Percentiles rank a stretch among this genome's conserved stretches.
Evolutionary conservation across 176 grass and related monocot genomes (phyloP).

Genomic region (Stipa capillata): DNA sequence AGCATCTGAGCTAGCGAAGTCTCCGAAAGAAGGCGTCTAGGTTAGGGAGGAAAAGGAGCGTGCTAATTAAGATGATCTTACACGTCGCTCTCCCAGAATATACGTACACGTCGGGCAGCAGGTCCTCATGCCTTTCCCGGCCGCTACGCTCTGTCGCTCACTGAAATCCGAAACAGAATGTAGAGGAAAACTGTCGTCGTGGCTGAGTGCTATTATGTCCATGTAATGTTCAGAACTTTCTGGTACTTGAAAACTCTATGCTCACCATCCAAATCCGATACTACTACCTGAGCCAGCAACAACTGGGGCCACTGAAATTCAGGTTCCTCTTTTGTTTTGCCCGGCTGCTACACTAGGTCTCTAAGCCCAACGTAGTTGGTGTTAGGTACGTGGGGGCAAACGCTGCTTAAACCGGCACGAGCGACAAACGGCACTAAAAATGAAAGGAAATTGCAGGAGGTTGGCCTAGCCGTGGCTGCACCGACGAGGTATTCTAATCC

Average conservation of each 20-base stretch:
- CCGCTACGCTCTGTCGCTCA: neutral
- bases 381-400: neutral
- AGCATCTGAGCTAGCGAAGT: neutral
- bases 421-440: neutral
- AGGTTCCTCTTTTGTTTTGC: neutral
- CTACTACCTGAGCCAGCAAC: neutral
- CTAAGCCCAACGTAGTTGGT: neutral
- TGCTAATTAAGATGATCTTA: neutral
- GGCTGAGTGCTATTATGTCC: neutral
- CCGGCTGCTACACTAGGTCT: neutral
- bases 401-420: neutral
- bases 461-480: neutral
- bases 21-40: neutral
- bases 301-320: slow-evolving; percentile 10
- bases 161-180: neutral
- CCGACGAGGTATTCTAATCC: neutral
- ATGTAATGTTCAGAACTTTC: neutral
- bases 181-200: too few relatives aligned
- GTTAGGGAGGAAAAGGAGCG: neutral
- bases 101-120: neutral
- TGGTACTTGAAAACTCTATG: neutral
- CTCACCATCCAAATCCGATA: neutral
- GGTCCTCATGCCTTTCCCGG: neutral
- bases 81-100: neutral
- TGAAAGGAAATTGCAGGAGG: neutral